Base-by-base conservation (phyloP, 2,329 filamentous ascomycete genomes). In the Fusarium buharicum region DNA sequence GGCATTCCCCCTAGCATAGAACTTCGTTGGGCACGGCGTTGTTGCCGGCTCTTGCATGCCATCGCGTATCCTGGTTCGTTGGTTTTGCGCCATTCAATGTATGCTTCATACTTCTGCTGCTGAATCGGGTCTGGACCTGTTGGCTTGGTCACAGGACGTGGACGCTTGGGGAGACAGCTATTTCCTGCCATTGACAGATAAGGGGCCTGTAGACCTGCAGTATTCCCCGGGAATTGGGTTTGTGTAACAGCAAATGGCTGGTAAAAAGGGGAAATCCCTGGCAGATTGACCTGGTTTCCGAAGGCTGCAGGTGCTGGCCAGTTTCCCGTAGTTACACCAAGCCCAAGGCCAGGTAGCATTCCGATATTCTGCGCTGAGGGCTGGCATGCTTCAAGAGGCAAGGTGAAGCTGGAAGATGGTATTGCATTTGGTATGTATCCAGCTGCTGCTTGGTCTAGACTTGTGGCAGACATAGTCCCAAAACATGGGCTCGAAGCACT, bases 31-130 rank as follows among this genome's bases (percentile, higher is more conserved):
- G 70, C 72, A 46, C 78, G 73, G 20, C 72, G 69, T 54, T 78
- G 77, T 64, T 82, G 80, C 41, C 80, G 73, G 36, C 72, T 71
- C 59, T 79, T 80, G 70, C 81, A 82, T 62, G 77, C 73, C 55
- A 78, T 62, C 20, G 81, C 80, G 62, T 82, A 82, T 3, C 78
- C 79, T 6, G 80, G 80, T 61, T 81, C 77, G 41, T 78, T 77
- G 18, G 77, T 77, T 60, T 82, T 82, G 52, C 79, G 77, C 76
- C 77, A 81, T 67, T 82, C 80, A 30, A 82, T 77, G 62, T 76
- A 82, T 31, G 75, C 77, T 69, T 82, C 80, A 65, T 82, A 82
- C 55, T 74, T 72, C 55, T 79, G 78, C 67, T 82, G 81, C 22
- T 75, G 74, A 39, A 67, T 54, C 12, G 80, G 69, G 55, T 81